Evolutionary conservation across 1,139 yeast species (phyloP).

Genomic region (Yamadazyma blattariae): DNA sequence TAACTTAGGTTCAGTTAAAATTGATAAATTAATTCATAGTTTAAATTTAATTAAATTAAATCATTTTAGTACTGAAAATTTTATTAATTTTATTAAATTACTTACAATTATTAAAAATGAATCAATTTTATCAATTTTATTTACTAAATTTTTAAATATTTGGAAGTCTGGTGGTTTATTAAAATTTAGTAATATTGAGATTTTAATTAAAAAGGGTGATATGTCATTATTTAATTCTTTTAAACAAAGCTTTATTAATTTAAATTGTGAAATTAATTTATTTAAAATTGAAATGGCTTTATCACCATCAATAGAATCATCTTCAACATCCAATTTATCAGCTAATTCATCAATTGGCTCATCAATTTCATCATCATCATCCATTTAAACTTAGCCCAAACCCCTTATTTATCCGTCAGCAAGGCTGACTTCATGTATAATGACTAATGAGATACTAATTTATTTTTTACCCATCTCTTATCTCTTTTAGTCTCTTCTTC

Average conservation of each 20-base stretch:
- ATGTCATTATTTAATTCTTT: slow-evolving; percentile 18
- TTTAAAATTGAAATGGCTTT: slow-evolving; percentile 8
- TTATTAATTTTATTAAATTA: slow-evolving; percentile 24
- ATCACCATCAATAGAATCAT: too few species aligned
- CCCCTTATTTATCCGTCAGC: too few species aligned
- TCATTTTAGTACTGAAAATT: slow-evolving; percentile 21
- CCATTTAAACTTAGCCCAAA: too few species aligned
- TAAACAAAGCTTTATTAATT: slow-evolving; percentile 15
- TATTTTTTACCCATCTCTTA: too few species aligned
- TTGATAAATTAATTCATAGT: not conserved
- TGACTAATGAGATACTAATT: not conserved
- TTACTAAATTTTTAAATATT: slow-evolving; percentile 24
- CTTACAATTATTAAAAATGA: slow-evolving; percentile 23
- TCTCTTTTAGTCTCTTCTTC: too few species aligned
- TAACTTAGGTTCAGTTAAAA: slow-evolving; percentile 1
- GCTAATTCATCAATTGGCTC: too few species aligned
- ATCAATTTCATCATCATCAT: too few species aligned
- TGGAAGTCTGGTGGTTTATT: slow-evolving; percentile 17
- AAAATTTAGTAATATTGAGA: slow-evolving; percentile 31
- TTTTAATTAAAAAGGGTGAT: slow-evolving; percentile 16
- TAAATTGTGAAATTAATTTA: slow-evolving; percentile 19
- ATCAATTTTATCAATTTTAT: slow-evolving; percentile 25
- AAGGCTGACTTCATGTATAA: too few species aligned
- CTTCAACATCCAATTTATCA: too few species aligned
- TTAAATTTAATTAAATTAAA: slow-evolving; percentile 4